Conservation (phyloP, 78 protist species). For the Bodo saltans region DNA sequence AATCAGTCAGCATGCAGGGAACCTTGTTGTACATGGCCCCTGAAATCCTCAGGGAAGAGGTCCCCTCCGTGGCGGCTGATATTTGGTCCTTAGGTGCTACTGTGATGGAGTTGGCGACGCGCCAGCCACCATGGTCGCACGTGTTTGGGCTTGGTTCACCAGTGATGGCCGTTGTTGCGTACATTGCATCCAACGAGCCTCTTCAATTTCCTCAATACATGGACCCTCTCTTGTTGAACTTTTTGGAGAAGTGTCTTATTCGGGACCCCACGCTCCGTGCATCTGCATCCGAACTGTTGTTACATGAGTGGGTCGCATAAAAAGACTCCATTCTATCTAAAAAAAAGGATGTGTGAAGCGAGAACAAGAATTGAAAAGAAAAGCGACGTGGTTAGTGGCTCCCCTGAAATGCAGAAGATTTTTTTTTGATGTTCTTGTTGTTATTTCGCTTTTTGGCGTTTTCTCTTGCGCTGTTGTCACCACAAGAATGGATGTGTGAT, state of each 20-base stretch:
- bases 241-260: not conserved
- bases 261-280: not conserved
- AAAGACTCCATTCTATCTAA: too few relatives aligned
- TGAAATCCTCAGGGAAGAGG: not conserved
- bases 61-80: conserved; percentile 1
- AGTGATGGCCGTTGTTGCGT: not conserved
- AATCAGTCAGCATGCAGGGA: not conserved
- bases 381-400: not conserved
- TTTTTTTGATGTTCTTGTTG: not conserved
- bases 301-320: not conserved
- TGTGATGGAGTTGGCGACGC: conserved; percentile 75
- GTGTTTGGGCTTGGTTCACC: not conserved
- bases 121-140: conserved; percentile 78
- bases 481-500: not conserved
- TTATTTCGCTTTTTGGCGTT: conserved; percentile 13
- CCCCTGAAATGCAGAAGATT: not conserved
- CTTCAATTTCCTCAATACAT: not conserved
- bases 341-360: too few relatives aligned
- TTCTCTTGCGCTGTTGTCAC: not conserved
- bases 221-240: not conserved
- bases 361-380: too few relatives aligned
- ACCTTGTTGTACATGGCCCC: conserved; percentile 47
- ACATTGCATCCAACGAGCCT: not conserved
- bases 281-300: not conserved
- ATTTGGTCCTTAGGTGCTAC: conserved; percentile 19